A percentile compares a stretch with the other conserved stretches of the same genome.
Conservation (phyloP, 2,329 filamentous ascomycete species). For the Aureobasidium sp. region DNA sequence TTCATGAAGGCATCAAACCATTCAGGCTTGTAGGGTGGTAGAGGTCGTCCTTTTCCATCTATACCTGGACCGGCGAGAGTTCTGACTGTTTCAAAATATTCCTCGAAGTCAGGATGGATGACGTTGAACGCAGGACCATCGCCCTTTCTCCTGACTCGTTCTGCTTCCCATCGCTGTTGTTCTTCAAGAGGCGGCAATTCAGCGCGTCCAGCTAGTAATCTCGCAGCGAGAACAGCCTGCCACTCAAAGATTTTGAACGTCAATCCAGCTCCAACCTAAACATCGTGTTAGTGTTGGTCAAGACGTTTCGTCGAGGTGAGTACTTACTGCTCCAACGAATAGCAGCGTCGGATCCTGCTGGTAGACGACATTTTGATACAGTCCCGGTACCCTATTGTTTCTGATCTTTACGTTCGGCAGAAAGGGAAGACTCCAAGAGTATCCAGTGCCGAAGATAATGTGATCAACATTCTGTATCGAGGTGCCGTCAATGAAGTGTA, state of each 20-base stretch:
- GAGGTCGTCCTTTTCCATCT: conserved; percentile 37
- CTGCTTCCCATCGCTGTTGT: conserved; percentile 49
- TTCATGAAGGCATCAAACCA: conserved; percentile 14
- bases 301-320: not conserved
- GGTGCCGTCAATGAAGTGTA: conserved; percentile 51
- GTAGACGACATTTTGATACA: conserved; percentile 54
- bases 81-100: conserved; percentile 54
- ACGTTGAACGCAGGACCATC: conserved; percentile 51
- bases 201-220: conserved; percentile 48
- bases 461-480: conserved; percentile 48
- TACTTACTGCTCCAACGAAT: conserved; percentile 50
- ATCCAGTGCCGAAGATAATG: conserved; percentile 60
- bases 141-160: conserved; percentile 45
- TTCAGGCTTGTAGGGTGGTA: conserved; percentile 14
- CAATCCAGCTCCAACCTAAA: conserved; percentile 40
- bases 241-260: conserved; percentile 64
- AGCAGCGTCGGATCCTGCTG: conserved; percentile 46
- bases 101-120: conserved; percentile 54
- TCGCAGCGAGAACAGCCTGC: conserved; percentile 55
- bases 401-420: conserved; percentile 43
- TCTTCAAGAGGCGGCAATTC: conserved; percentile 42
- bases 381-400: conserved; percentile 48
- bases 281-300: not conserved
- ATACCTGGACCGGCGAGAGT: conserved; percentile 39
- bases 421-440: conserved; percentile 56